These are phyloP conservation scores for Rubia yunnanensis DNA, from an alignment of 257 asterid species.

Conservation along the genomic window DNA sequence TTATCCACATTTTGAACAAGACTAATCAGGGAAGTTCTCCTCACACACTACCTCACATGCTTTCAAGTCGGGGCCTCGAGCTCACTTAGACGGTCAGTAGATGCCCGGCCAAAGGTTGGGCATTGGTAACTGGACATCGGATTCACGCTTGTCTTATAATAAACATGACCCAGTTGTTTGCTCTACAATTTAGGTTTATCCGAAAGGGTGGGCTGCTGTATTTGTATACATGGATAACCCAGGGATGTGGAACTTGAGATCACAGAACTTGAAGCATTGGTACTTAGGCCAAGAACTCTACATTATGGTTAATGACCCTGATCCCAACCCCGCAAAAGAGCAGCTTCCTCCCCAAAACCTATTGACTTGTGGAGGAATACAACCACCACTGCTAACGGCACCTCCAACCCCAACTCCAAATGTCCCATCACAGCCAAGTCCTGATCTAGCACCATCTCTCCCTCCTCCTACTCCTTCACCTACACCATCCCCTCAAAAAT, in stretches of 20 bases:
- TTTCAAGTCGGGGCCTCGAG: too few relatives aligned
- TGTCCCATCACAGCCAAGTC: conserved; percentile 19
- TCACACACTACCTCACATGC: too few relatives aligned
- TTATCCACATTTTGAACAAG: too few relatives aligned
- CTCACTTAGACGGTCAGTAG: too few relatives aligned
- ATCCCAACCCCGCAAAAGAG: conserved; percentile 49
- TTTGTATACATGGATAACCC: conserved; percentile 60
- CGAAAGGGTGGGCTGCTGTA: conserved; percentile 63
- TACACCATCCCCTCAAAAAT: conserved; percentile 18
- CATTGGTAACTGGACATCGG: conserved; percentile 39
- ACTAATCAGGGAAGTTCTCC: too few relatives aligned
- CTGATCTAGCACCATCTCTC: conserved; percentile 15
- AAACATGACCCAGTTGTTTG: conserved; percentile 46
- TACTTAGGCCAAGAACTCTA: conserved; percentile 69
- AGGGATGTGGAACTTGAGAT: conserved; percentile 89
- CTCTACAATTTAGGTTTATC: conserved; percentile 64
- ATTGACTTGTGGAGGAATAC: conserved; percentile 43
- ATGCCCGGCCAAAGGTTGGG: too few relatives aligned
- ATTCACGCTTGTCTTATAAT: conserved; percentile 30
- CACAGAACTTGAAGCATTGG: conserved; percentile 47
- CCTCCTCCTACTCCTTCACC: conserved; percentile 12
- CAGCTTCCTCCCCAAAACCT: conserved; percentile 38
- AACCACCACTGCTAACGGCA: conserved; percentile 25
- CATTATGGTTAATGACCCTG: conserved; percentile 53
- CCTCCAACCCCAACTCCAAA: conserved; percentile 11